Evolutionary conservation across 192 early-diverging fungal species (phyloP).

Genomic region (Diversispora epigaea): DNA sequence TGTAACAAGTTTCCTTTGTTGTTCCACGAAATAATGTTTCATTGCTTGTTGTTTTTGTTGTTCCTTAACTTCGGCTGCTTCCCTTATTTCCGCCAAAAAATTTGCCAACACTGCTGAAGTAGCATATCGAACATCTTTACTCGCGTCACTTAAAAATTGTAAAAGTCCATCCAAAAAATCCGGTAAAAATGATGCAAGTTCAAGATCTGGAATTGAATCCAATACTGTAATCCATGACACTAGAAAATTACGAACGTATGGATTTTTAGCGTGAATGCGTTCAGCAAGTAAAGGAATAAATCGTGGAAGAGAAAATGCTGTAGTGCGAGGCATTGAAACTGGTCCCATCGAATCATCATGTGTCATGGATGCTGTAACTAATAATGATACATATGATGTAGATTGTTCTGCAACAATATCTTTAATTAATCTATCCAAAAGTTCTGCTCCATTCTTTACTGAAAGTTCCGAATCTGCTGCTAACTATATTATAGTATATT

Average conservation of each 20-base stretch:
- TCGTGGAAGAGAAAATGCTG: conserved; percentile 84
- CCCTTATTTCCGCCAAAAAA: conserved; percentile 86
- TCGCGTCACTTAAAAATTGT: conserved; percentile 85
- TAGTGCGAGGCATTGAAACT: conserved; percentile 54
- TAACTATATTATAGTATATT: conserved; percentile 50
- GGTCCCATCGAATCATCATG: conserved; percentile 42
- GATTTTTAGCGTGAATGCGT: conserved; percentile 88
- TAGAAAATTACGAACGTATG: conserved; percentile 86
- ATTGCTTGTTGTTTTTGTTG: conserved; percentile 48
- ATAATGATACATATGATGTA: conserved; percentile 62
- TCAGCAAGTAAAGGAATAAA: conserved; percentile 94
- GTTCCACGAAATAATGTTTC: conserved; percentile 31
- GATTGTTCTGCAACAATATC: conserved; percentile 95
- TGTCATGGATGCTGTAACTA: conserved; percentile 9
- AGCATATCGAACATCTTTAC: conserved; percentile 82
- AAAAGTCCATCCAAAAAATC: conserved; percentile 93
- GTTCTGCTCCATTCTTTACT: conserved; percentile 93
- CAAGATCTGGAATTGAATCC: conserved; percentile 91
- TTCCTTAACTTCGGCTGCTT: conserved; percentile 64
- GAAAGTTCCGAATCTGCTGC: conserved; percentile 85
- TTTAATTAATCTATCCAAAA: conserved; percentile 92
- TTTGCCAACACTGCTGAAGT: conserved; percentile 82
- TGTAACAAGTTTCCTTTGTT: not conserved
- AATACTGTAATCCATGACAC: conserved; percentile 93
- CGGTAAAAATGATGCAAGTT: conserved; percentile 87